A percentile compares a stretch with the other conserved stretches of the same genome.
phyloP scores from a whole-genome alignment of 2,329 filamentous ascomycete species.

The Cyphellophora europaea region DNA sequence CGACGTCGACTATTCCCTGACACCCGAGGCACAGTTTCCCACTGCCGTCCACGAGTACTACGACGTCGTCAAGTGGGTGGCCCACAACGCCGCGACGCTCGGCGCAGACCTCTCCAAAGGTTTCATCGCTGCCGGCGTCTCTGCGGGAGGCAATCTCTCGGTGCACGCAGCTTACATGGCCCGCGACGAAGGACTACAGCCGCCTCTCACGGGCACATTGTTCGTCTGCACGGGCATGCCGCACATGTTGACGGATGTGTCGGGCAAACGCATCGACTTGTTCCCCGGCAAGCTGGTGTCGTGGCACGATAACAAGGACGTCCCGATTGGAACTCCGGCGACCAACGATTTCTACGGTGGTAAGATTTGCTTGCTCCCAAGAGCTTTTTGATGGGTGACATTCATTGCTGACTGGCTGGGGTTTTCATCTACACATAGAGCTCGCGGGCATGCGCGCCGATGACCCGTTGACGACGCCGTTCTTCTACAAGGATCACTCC shows the following conservation, averaged over 20 bases:
- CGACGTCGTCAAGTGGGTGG: conserved; percentile 23
- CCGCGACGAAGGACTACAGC: conserved; percentile 7
- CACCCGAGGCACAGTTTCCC: conserved; percentile 12
- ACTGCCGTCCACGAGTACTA: conserved; percentile 20
- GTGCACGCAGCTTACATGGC: conserved; percentile 5
- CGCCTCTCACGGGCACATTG: conserved; percentile 8
- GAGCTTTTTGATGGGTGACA: no score
- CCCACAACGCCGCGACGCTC: conserved; percentile 4
- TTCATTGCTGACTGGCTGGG: no score
- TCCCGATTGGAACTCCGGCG: conserved; percentile 5
- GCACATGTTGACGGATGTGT: conserved; percentile 1
- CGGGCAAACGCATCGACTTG: conserved; percentile 2
- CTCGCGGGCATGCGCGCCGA: conserved; percentile 1
- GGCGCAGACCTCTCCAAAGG: conserved; percentile 9
- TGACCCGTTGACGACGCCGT: conserved; percentile 2
- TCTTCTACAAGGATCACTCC: conserved; percentile 6
- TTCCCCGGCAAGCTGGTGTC: no score
- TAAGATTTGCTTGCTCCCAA: no score
- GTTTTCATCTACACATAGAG: no score
- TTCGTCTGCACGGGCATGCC: conserved; percentile 10
- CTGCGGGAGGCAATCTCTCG: conserved; percentile 6
- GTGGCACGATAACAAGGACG: conserved; percentile 9
- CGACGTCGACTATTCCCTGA: conserved; percentile 14
- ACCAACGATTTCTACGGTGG: no score
- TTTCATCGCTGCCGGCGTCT: conserved; percentile 9